Conservation (phyloP, 1,139 yeast genomes). For the Yamadazyma diddensiae region DNA sequence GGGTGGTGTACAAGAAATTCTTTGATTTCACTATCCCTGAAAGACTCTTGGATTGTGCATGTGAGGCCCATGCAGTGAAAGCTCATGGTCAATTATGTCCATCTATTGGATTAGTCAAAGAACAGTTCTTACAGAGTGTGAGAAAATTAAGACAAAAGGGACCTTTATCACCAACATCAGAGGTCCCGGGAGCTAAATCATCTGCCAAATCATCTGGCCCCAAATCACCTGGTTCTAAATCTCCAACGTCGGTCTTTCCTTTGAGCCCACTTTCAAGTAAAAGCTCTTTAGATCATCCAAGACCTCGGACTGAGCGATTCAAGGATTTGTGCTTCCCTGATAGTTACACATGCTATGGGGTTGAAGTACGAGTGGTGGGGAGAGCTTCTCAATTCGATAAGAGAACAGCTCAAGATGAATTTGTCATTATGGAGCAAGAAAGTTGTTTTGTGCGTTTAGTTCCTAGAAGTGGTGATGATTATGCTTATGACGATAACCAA, state of each 20-base stretch:
- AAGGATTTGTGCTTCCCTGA: constrained; percentile 41
- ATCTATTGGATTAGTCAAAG: constrained; percentile 27
- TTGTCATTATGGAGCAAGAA: constrained; percentile 38
- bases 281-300: neutral
- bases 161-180: neutral
- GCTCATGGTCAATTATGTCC: constrained; percentile 41
- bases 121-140: constrained; percentile 16
- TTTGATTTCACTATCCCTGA: constrained; percentile 44
- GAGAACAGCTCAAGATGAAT: constrained; percentile 24
- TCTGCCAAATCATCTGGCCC: neutral
- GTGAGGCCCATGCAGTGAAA: constrained; percentile 34
- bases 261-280: neutral
- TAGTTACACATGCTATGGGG: constrained; percentile 36
- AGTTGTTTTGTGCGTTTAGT: constrained; percentile 28
- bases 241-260: neutral
- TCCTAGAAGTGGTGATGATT: constrained; percentile 17
- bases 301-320: constrained; percentile 10
- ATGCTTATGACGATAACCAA: constrained; percentile 11
- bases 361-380: constrained; percentile 43
- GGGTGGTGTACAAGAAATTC: constrained; percentile 37
- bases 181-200: neutral
- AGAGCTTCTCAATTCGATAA: constrained; percentile 33
- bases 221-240: neutral
- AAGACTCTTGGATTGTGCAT: constrained; percentile 38
- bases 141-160: constrained; percentile 13